These are phyloP conservation scores for Dillenia turbinata DNA, from an alignment of 164 flowering plant species.

Conservation along the genomic window DNA sequence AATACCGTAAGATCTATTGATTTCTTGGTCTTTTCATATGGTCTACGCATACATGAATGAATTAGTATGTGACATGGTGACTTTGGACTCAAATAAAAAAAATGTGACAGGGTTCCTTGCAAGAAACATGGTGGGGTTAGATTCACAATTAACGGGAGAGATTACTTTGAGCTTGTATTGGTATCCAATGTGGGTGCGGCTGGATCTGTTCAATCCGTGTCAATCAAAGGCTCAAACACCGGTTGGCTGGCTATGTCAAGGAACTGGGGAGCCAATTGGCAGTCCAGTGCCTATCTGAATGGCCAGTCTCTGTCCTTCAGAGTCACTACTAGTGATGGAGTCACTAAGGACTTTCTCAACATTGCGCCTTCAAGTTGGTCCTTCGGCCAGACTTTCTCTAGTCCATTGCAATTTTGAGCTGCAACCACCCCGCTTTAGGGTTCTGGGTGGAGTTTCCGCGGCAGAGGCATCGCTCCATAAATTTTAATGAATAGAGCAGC, in stretches of 20 bases:
- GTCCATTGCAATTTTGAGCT: slow-evolving; percentile 53
- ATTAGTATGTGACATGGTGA: too few relatives aligned
- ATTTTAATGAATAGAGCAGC: slow-evolving; percentile 21
- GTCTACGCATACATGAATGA: too few relatives aligned
- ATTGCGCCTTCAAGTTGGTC: slow-evolving; percentile 64
- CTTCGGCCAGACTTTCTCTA: slow-evolving; percentile 80
- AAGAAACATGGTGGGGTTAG: slow-evolving; percentile 76
- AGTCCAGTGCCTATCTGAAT: slow-evolving; percentile 62
- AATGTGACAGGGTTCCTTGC: slow-evolving; percentile 74
- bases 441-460: slow-evolving; percentile 17
- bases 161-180: slow-evolving; percentile 80
- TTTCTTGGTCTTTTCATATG: background rate
- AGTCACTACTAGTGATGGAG: slow-evolving; percentile 74
- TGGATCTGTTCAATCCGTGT: slow-evolving; percentile 60
- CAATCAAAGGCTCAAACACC: slow-evolving; percentile 61
- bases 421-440: background rate
- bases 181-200: slow-evolving; percentile 71
- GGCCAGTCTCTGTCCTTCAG: slow-evolving; percentile 83
- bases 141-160: slow-evolving; percentile 76
- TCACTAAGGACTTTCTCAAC: slow-evolving; percentile 37
- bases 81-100: too few relatives aligned
- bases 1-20: slow-evolving; percentile 2
- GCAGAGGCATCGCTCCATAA: slow-evolving; percentile 55
- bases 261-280: slow-evolving; percentile 98
- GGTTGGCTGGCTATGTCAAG: slow-evolving; percentile 79